Conservation (phyloP, 2,329 filamentous ascomycete species). For the Fusarium zealandicum region DNA sequence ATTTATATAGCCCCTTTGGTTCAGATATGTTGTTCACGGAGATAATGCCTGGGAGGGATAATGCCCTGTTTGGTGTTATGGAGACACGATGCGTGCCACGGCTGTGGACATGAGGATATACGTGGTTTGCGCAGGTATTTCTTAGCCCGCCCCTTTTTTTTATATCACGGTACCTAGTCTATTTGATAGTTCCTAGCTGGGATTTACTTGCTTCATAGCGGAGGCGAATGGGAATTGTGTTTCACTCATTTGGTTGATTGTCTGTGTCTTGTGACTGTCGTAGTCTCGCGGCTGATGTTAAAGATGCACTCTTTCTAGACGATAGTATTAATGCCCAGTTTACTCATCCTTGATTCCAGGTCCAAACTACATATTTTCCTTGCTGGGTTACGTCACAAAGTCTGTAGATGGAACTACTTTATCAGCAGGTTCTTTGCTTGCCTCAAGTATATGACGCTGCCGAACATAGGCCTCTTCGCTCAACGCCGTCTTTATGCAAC, state of each 20-base stretch:
- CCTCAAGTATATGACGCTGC: no score
- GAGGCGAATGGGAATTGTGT: constrained; percentile 44
- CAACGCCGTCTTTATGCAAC: no score
- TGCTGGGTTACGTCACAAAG: no score
- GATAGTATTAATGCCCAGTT: no score
- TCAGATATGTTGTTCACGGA: constrained; percentile 25
- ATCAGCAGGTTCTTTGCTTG: no score
- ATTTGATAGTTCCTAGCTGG: constrained; percentile 26
- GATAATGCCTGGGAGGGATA: constrained; percentile 30
- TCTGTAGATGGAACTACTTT: no score
- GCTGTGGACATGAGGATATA: constrained; percentile 21
- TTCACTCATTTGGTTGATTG: constrained; percentile 1
- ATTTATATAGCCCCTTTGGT: constrained; percentile 9
- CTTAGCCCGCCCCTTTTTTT: constrained; percentile 15
- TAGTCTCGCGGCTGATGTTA: no score
- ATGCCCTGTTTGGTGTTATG: constrained; percentile 25
- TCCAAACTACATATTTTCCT: no score
- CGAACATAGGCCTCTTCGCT: no score
- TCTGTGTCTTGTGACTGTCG: background rate
- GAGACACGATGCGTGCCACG: constrained; percentile 19
- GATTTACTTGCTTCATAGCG: constrained; percentile 43
- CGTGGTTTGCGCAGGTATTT: constrained; percentile 11
- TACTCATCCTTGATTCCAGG: constrained; percentile 6
- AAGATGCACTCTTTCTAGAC: no score
- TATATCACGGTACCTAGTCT: constrained; percentile 29